Conservation (phyloP, 768 basidiomycete genomes). For the Tylopilus sp. region DNA sequence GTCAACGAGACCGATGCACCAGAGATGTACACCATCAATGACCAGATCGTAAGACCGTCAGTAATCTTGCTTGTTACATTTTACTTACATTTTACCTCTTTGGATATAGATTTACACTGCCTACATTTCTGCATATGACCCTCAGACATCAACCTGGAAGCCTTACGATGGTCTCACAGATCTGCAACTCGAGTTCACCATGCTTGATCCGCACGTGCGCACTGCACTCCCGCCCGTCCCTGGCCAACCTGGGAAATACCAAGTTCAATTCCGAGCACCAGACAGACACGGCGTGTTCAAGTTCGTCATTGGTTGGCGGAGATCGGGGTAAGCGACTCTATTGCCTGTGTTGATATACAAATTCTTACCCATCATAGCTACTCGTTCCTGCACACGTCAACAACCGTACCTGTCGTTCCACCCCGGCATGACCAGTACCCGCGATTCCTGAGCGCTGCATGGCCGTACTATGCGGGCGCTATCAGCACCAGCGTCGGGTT, state of each 20-base stretch:
- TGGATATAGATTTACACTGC: slow-evolving; percentile 63
- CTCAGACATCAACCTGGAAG: slow-evolving; percentile 56
- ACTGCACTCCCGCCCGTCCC: slow-evolving; percentile 62
- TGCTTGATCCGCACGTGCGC: slow-evolving; percentile 97
- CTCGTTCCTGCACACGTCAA: slow-evolving; percentile 69
- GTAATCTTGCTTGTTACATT: neutral
- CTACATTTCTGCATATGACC: slow-evolving; percentile 66
- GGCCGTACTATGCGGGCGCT: slow-evolving; percentile 93
- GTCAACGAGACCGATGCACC: slow-evolving; percentile 58
- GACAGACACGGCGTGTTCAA: slow-evolving; percentile 99
- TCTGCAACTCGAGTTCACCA: slow-evolving; percentile 93
- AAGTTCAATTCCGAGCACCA: slow-evolving; percentile 82
- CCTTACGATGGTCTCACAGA: slow-evolving; percentile 73
- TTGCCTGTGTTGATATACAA: neutral
- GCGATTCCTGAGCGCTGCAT: slow-evolving; percentile 91
- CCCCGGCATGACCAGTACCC: slow-evolving; percentile 94
- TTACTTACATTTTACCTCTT: neutral
- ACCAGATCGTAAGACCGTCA: slow-evolving; percentile 59
- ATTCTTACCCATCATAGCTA: slow-evolving; percentile 41
- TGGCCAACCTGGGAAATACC: slow-evolving; percentile 63
- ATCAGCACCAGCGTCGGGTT: slow-evolving; percentile 86
- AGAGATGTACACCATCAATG: slow-evolving; percentile 82
- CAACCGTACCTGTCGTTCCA: slow-evolving; percentile 85
- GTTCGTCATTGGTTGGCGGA: slow-evolving; percentile 87
- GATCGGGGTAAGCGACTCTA: slow-evolving; percentile 66